Evolutionary conservation across 2,329 filamentous ascomycete genomes (phyloP).

Genomic region (Aureobasidium sp.): DNA sequence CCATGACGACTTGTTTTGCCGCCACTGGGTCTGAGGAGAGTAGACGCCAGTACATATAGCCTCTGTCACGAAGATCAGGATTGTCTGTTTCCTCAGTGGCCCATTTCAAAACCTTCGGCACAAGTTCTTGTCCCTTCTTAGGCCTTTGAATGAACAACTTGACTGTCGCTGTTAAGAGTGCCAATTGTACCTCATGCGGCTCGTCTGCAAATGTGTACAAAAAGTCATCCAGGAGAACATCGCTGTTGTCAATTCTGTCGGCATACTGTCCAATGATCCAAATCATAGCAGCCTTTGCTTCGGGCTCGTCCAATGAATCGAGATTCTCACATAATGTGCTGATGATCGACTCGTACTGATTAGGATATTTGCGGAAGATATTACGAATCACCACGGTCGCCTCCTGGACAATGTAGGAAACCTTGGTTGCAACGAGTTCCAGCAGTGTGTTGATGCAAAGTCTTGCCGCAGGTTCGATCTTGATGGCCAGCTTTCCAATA

Average conservation of each 20-base stretch:
- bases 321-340: conserved; percentile 91
- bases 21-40: conserved; percentile 84
- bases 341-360: conserved; percentile 98
- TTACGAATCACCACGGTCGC: conserved; percentile 98
- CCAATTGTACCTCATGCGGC: conserved; percentile 89
- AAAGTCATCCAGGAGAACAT: conserved; percentile 90
- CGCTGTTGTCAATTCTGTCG: conserved; percentile 93
- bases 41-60: conserved; percentile 99
- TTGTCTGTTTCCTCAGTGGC: conserved; percentile 99
- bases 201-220: conserved; percentile 90
- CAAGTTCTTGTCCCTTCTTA: conserved; percentile 86
- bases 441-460: conserved; percentile 89
- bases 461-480: conserved; percentile 89
- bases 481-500: conserved; percentile 96
- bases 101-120: conserved; percentile 95
- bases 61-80: conserved; percentile 87
- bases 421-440: conserved; percentile 92
- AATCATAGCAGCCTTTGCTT: conserved; percentile 97
- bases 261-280: conserved; percentile 99
- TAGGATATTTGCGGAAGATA: conserved; percentile 98
- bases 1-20: conserved; percentile 89
- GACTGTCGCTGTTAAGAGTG: conserved; percentile 88
- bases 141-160: conserved; percentile 97
- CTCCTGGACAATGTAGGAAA: conserved; percentile 98
- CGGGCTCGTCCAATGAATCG: conserved; percentile 91